Evolutionary conservation across 2,329 filamentous ascomycete genomes (phyloP).

Genomic region (Aspergillus sp.): DNA sequence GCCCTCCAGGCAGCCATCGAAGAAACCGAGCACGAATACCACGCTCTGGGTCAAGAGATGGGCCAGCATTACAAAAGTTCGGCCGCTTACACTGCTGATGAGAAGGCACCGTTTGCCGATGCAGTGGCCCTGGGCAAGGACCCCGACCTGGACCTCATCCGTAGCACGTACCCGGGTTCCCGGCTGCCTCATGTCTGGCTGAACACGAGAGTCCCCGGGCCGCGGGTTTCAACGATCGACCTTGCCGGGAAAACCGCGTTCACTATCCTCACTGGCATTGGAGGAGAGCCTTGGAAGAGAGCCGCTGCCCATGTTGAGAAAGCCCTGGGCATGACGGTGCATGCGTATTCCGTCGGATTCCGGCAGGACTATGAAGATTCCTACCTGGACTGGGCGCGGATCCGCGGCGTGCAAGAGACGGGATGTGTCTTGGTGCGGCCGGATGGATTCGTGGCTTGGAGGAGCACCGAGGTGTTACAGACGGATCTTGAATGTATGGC

Average conservation of each 20-base stretch:
- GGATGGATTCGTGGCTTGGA: constrained; percentile 53
- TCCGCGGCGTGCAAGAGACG: constrained; percentile 49
- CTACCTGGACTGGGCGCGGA: constrained; percentile 52
- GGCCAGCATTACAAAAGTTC: constrained; percentile 46
- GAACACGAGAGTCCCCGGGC: constrained; percentile 40
- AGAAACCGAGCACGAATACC: constrained; percentile 43
- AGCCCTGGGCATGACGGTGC: constrained; percentile 41
- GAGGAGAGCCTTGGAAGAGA: constrained; percentile 47
- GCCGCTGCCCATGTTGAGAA: constrained; percentile 38
- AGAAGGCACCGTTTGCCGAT: constrained; percentile 17
- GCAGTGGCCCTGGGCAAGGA: constrained; percentile 25
- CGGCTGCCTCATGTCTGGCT: constrained; percentile 58
- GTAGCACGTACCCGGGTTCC: constrained; percentile 51
- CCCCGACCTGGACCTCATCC: constrained; percentile 36
- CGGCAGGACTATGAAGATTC: constrained; percentile 54
- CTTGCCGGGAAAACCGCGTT: constrained; percentile 50
- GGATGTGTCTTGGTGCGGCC: constrained; percentile 52
- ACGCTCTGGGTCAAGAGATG: constrained; percentile 53
- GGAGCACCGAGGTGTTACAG: constrained; percentile 14
- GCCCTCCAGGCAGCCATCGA: constrained; percentile 38
- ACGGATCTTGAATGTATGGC: constrained; percentile 1
- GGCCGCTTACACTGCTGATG: constrained; percentile 41
- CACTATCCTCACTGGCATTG: constrained; percentile 47
- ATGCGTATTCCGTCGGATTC: constrained; percentile 48
- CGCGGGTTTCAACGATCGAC: constrained; percentile 50